Evolutionary conservation across 176 grass and related monocot genomes (phyloP).

Genomic region (Avena eriantha): DNA sequence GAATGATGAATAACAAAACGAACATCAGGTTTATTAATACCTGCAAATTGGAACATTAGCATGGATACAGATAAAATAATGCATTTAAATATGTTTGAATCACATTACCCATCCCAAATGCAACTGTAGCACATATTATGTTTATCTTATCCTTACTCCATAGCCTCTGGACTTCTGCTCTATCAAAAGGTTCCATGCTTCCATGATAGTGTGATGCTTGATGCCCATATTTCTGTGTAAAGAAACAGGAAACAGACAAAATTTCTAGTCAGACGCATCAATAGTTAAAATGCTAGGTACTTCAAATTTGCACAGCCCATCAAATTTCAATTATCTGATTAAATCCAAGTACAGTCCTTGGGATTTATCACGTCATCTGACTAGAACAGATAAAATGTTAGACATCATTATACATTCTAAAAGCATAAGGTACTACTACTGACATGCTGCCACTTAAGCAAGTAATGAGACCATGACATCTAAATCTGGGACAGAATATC

Average conservation of each 20-base stretch:
- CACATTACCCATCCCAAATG: conserved; percentile 96
- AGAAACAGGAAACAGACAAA: conserved; percentile 20
- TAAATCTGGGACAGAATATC: conserved; percentile 27
- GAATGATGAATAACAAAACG: conserved; percentile 99
- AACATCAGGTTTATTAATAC: conserved; percentile 99
- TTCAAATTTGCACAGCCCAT: conserved; percentile 26
- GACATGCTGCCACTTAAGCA: background rate
- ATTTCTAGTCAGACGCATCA: conserved; percentile 19
- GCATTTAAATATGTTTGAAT: conserved; percentile 39
- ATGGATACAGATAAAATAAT: conserved; percentile 31
- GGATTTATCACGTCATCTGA: background rate
- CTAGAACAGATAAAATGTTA: background rate
- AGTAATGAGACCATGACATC: background rate
- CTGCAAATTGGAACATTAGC: conserved; percentile 53
- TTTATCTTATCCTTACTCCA: conserved; percentile 94
- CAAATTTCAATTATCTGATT: conserved; percentile 16
- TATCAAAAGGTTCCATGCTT: conserved; percentile 79
- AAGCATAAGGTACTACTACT: background rate
- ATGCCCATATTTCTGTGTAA: conserved; percentile 73
- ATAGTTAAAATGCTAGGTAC: conserved; percentile 11
- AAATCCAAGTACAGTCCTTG: conserved; percentile 1
- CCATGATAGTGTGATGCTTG: conserved; percentile 83
- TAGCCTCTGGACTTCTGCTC: conserved; percentile 60
- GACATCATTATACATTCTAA: conserved; percentile 7
- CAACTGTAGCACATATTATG: conserved; percentile 98